Evolutionary conservation across 441 rosid species (phyloP).

Genomic region (Breynia disticha): DNA sequence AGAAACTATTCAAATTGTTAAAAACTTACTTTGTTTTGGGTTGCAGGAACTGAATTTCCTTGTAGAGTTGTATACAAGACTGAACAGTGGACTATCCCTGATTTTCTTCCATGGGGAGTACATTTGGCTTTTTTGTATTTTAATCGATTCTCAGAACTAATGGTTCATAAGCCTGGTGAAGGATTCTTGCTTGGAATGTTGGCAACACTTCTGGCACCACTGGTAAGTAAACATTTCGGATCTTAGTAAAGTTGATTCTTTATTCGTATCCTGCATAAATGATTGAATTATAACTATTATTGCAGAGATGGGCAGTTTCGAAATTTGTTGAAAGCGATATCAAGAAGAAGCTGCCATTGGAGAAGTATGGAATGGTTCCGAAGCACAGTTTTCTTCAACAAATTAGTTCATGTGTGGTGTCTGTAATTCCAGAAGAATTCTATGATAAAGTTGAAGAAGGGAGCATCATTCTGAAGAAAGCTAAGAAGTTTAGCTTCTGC

Average conservation of each 20-base stretch:
- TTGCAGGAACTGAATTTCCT: conserved; percentile 7
- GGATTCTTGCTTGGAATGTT: conserved; percentile 9
- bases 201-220: conserved; percentile 16
- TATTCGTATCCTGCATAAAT: not conserved
- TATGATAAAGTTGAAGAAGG: conserved; percentile 41
- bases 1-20: not conserved
- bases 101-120: conserved; percentile 24
- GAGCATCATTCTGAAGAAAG: conserved; percentile 31
- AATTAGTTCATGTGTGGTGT: conserved; percentile 24
- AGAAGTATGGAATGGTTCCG: conserved; percentile 41
- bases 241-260: no score
- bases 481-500: conserved; percentile 31
- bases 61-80: conserved; percentile 25
- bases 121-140: conserved; percentile 19
- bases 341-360: conserved; percentile 27
- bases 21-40: not conserved
- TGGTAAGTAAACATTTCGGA: not conserved
- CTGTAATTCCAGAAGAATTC: conserved; percentile 30
- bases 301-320: conserved; percentile 33
- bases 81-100: conserved; percentile 22
- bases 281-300: not conserved
- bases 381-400: conserved; percentile 24
- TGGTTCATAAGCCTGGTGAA: conserved; percentile 24
- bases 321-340: conserved; percentile 32
- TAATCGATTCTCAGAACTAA: conserved; percentile 24